Conservation (phyloP, 352 stramenopile genomes). For the Pythium rhizo-oryzae region DNA sequence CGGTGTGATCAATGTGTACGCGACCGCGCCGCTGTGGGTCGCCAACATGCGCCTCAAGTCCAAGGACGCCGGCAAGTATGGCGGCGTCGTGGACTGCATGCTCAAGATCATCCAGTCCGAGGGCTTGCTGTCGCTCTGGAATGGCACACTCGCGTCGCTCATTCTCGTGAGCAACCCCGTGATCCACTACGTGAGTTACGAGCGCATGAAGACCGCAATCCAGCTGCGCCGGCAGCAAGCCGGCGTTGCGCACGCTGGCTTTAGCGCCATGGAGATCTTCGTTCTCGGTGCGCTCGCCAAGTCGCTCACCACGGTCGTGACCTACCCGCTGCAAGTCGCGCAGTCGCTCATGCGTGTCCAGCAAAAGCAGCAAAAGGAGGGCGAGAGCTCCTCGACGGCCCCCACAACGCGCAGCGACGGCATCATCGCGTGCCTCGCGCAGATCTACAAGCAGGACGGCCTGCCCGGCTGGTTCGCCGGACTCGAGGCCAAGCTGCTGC, state of each 20-base stretch:
- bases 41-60: slow-evolving; percentile 93
- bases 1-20: slow-evolving; percentile 88
- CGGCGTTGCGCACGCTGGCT: slow-evolving; percentile 21
- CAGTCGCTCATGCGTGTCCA: slow-evolving; percentile 90
- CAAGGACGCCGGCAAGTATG: slow-evolving; percentile 71
- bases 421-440: slow-evolving; percentile 47
- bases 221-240: slow-evolving; percentile 39
- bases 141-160: slow-evolving; percentile 89
- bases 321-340: slow-evolving; percentile 94
- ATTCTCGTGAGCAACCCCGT: slow-evolving; percentile 95
- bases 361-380: slow-evolving; percentile 34
- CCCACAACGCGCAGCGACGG: neutral
- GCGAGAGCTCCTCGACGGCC: neutral
- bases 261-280: slow-evolving; percentile 90
- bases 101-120: slow-evolving; percentile 66
- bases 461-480: slow-evolving; percentile 87
- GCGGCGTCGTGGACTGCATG: slow-evolving; percentile 53
- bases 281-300: slow-evolving; percentile 92
- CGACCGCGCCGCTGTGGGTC: slow-evolving; percentile 92
- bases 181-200: slow-evolving; percentile 96
- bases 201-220: slow-evolving; percentile 87
- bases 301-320: slow-evolving; percentile 91
- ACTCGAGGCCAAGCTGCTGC: slow-evolving; percentile 93
- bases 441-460: slow-evolving; percentile 75
- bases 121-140: slow-evolving; percentile 90